Evolutionary conservation across 768 basidiomycete species (phyloP).

Genomic region (Tylopilus balloui): DNA sequence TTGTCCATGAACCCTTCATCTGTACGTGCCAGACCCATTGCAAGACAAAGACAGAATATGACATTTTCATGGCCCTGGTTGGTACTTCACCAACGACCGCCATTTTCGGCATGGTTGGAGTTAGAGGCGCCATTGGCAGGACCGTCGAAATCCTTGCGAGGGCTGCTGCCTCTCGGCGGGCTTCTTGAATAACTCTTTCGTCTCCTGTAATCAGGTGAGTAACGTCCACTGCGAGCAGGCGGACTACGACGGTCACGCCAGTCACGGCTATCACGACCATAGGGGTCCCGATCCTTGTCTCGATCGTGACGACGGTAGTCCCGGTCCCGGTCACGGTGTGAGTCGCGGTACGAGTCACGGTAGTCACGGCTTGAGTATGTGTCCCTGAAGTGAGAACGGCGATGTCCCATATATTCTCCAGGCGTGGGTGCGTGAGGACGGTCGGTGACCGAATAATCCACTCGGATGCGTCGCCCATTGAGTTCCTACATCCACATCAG

Average conservation of each 20-base stretch:
- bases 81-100: slow-evolving; percentile 58
- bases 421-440: slow-evolving; percentile 95
- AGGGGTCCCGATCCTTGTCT: slow-evolving; percentile 55
- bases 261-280: slow-evolving; percentile 67
- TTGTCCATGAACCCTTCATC: slow-evolving; percentile 43
- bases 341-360: slow-evolving; percentile 43
- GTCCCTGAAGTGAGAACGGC: slow-evolving; percentile 50
- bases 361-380: slow-evolving; percentile 41
- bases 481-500: slow-evolving; percentile 56
- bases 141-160: slow-evolving; percentile 46
- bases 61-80: slow-evolving; percentile 15
- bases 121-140: slow-evolving; percentile 37
- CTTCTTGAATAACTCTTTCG: slow-evolving; percentile 77
- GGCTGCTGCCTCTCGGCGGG: slow-evolving; percentile 70
- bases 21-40: slow-evolving; percentile 41
- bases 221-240: slow-evolving; percentile 58
- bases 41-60: slow-evolving; percentile 28
- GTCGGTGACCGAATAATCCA: slow-evolving; percentile 94
- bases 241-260: slow-evolving; percentile 82
- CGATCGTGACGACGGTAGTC: slow-evolving; percentile 38
- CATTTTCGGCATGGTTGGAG: slow-evolving; percentile 38
- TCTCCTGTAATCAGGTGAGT: slow-evolving; percentile 74
- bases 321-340: slow-evolving; percentile 45
- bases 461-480: slow-evolving; percentile 93
- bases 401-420: slow-evolving; percentile 96